phyloP scores from a whole-genome alignment of 805 yeast species.

The Tetrapisispora namnaoensis region DNA sequence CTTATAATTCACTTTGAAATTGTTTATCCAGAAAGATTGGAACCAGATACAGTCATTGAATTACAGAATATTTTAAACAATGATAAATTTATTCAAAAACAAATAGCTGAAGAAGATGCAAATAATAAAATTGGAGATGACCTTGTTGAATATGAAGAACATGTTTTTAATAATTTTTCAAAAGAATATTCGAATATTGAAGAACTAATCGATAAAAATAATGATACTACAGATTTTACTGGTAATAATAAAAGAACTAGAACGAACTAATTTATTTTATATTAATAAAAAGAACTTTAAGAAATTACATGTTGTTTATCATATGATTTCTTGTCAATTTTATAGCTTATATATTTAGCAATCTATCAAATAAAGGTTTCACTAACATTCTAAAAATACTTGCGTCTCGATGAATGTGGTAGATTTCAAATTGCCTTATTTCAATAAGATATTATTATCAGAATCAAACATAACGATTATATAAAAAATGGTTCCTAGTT shows the following conservation, averaged over 20 bases:
- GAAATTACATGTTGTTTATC: too few relatives aligned
- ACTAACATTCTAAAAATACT: too few relatives aligned
- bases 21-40: conserved; percentile 38
- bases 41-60: conserved; percentile 13
- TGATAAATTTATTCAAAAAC: conserved; percentile 13
- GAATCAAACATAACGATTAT: too few relatives aligned
- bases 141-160: conserved; percentile 18
- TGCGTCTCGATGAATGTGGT: too few relatives aligned
- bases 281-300: neutral
- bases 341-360: too few relatives aligned
- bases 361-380: too few relatives aligned
- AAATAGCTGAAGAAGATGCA: conserved; percentile 7
- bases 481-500: too few relatives aligned
- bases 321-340: too few relatives aligned
- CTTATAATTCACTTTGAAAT: conserved; percentile 49
- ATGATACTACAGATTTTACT: neutral
- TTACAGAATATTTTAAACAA: conserved; percentile 10
- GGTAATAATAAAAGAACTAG: neutral
- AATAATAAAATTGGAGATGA: conserved; percentile 9
- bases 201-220: neutral
- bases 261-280: neutral
- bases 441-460: too few relatives aligned
- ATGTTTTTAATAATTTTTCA: conserved; percentile 14
- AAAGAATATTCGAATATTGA: conserved; percentile 4
- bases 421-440: too few relatives aligned